Evolutionary conservation across 2,329 filamentous ascomycete genomes (phyloP), one percentile per base, ranked within the genome.

Genomic region (Xylaria digitata): DNA sequence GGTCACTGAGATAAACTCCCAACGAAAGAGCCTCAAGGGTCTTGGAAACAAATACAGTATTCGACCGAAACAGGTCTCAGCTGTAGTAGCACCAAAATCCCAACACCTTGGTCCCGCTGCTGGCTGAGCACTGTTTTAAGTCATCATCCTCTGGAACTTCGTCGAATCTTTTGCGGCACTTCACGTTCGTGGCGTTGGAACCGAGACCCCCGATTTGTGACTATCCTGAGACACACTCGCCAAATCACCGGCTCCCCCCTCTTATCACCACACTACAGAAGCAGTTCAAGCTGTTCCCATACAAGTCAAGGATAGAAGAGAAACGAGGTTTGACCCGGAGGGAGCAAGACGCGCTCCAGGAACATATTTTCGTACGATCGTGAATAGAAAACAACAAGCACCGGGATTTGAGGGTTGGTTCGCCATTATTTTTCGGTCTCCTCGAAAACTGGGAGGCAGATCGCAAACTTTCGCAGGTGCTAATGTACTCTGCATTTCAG

Each of bases 401-500:
- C 13, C 30, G 32, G 50, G 49, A 48, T 30, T 49, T 11, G 13
- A 56, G 54, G 13, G 48, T 64, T 15, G 37, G 55, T 56, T 49
- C 23, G 34, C n/a, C 17, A 42, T 42, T 32, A 61, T 53, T 60
- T 13, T 32, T 57, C 17, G 8, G 32, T 55, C 23, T 60, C 11
- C 49, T 34, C 26, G 6, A 21, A 19, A 19, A 13, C 4, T 46
- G 5, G 43, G 15, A 23, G 17, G 4, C 34, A 30, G 21, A 45
- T 59, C 15, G 46, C 43, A 19, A 55, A 37, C 17, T 40, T n/a
- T 42, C 23, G 40, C 32, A 49, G 23, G 43, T 55, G 50, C 66
- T 66, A 60, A 68, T 45, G 45, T 48, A 2, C 21, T 66, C 30
- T 62, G 23, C 2, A 52, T 19, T 48, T 48, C 30, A 55, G 59